Percentiles rank a stretch among this genome's conserved stretches.
Conservation (phyloP, 2,329 filamentous ascomycete genomes). For the Beauveria asiatica region DNA sequence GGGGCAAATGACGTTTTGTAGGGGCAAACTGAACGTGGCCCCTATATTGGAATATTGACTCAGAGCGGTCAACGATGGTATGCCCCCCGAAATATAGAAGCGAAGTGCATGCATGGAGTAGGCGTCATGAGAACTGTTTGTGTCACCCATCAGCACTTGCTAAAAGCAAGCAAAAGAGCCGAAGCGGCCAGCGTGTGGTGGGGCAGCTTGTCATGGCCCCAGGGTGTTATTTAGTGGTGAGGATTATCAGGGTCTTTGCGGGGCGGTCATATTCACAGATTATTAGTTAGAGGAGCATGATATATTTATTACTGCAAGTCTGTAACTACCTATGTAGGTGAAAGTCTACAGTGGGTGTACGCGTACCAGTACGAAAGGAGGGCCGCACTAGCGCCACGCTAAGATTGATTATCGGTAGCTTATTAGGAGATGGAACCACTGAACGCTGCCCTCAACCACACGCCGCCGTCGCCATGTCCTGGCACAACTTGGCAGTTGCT, state of each 20-base stretch:
- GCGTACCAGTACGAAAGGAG: too few species aligned
- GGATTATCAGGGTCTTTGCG: slow-evolving; percentile 6
- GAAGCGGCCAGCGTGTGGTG: neutral
- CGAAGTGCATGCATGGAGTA: neutral
- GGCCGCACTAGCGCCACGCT: too few species aligned
- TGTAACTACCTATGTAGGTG: too few species aligned
- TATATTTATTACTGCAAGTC: too few species aligned
- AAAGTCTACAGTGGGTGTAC: too few species aligned
- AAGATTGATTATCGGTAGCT: too few species aligned
- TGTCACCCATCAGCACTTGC: neutral
- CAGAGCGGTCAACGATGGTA: neutral
- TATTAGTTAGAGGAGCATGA: too few species aligned
- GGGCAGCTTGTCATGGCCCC: neutral
- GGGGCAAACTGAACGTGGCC: neutral
- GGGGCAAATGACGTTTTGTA: neutral
- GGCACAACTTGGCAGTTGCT: too few species aligned
- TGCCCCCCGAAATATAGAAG: neutral
- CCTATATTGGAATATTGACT: neutral
- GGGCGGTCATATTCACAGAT: neutral
- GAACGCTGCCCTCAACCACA: too few species aligned
- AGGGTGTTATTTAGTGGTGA: slow-evolving; percentile 1
- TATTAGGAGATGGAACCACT: too few species aligned
- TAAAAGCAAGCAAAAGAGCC: neutral
- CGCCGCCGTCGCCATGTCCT: too few species aligned
- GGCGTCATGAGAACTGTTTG: neutral